Evolutionary conservation across 2,329 filamentous ascomycete genomes (phyloP), one percentile per base, ranked within the genome.

Genomic region (Conoideocrella luteorostrata): DNA sequence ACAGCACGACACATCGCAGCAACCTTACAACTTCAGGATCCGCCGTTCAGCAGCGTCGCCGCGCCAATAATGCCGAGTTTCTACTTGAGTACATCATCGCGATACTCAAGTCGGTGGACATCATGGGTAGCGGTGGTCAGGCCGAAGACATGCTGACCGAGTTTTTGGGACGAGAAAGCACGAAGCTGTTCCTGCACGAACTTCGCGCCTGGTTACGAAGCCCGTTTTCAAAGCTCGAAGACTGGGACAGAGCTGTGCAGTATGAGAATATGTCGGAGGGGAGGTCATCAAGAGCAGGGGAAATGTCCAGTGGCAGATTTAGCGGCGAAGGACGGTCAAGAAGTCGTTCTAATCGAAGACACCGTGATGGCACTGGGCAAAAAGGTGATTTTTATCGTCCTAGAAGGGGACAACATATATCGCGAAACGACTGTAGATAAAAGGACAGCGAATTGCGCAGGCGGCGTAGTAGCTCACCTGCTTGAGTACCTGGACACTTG

Each of bases 41-140:
- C n/a, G n/a, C 75, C 5, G 82, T 78, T 51, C 17, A 32, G 11
- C 37, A 39, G 26, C 38, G 22, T 9, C 39, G 45, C n/a, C 46
- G 46, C 7, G 46, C 35, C 10, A 40, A 41, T 30, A 91, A 90
- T 55, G 78, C 84, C 7, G 89, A 95, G 56, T 95, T 90, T 49
- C 63, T 96, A 10, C 74, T 96, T 9, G 87, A 94, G 56, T 95
- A 94, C 60, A 79, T 95, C 42, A 66, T 96, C 32, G 84, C 85
- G 9, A 85, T 96, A 18, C 66, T 96, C 46, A 90, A 87, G 60
- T 87, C 81, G 1, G 79, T 93, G 13, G 88, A 95, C 56, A 73
- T 90, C 4, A 88, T 88, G 63, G 86, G 80, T 4, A 87, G 84
- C 49, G 75, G 76, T 30, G 89, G 88, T 0, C 80, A 86, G 54